Evolutionary conservation across 805 yeast species (phyloP).

Genomic region (Cyberlindnera americana): DNA sequence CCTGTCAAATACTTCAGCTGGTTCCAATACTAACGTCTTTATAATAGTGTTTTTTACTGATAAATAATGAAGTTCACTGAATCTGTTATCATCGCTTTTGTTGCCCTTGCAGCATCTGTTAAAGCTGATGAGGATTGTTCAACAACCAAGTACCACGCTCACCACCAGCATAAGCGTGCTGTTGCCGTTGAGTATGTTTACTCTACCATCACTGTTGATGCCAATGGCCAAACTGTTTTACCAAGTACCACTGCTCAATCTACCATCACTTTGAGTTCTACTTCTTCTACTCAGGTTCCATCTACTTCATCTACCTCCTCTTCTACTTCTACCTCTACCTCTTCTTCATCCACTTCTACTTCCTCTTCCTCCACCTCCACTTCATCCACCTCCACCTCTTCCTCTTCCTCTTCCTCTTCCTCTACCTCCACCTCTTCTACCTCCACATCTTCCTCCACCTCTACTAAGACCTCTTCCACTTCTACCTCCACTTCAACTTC

Average conservation of each 20-base stretch:
- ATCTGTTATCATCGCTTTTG: slow-evolving; percentile 14
- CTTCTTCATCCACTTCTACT: slow-evolving; percentile 16
- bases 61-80: slow-evolving; percentile 15
- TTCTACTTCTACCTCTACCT: slow-evolving; percentile 19
- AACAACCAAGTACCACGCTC: slow-evolving; percentile 31
- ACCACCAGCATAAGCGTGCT: slow-evolving; percentile 49
- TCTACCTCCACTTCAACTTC: slow-evolving; percentile 25
- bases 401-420: slow-evolving; percentile 15
- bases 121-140: slow-evolving; percentile 18
- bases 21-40: slow-evolving; percentile 3
- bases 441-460: slow-evolving; percentile 18
- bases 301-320: slow-evolving; percentile 16
- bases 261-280: slow-evolving; percentile 7
- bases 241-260: slow-evolving; percentile 5
- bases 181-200: slow-evolving; percentile 49
- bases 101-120: slow-evolving; percentile 9
- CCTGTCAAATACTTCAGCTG: not conserved
- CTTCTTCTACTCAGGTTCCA: slow-evolving; percentile 18
- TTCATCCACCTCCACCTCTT: slow-evolving; percentile 16
- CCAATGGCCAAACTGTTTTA: slow-evolving; percentile 41
- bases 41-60: not conserved
- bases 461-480: slow-evolving; percentile 20
- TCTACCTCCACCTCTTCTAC: slow-evolving; percentile 20
- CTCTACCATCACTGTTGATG: slow-evolving; percentile 52
- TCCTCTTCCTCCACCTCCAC: slow-evolving; percentile 24